Evolutionary conservation across 2,329 filamentous ascomycete species (phyloP).

Genomic region (Calonectria fujianensis): DNA sequence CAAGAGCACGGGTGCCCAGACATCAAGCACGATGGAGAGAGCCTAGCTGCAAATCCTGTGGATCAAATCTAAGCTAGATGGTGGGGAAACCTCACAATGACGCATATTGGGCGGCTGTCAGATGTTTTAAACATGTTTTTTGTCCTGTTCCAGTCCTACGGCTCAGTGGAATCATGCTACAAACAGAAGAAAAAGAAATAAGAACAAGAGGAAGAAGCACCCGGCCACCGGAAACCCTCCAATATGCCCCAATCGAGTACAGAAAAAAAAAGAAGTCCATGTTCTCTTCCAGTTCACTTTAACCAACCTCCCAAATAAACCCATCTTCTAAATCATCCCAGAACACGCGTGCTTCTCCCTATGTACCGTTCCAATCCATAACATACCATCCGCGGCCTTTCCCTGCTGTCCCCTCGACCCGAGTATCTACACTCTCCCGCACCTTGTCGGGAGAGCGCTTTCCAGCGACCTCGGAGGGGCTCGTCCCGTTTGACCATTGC

Average conservation of each 20-base stretch:
- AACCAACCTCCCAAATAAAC: conserved; percentile 40
- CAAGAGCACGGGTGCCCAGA: background rate
- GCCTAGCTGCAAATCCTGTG: background rate
- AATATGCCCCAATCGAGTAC: conserved; percentile 47
- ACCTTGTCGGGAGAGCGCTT: conserved; percentile 47
- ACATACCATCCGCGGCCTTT: conserved; percentile 41
- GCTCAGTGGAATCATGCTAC: conserved; percentile 55
- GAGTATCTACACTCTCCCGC: conserved; percentile 44
- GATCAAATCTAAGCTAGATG: background rate
- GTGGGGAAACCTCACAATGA: conserved; percentile 14
- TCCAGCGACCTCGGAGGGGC: conserved; percentile 48
- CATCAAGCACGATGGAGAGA: background rate
- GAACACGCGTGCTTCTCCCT: conserved; percentile 51
- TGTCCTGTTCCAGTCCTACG: conserved; percentile 52
- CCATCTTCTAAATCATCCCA: conserved; percentile 54
- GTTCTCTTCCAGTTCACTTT: conserved; percentile 31
- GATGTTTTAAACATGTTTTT: conserved; percentile 52
- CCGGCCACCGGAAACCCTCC: conserved; percentile 45
- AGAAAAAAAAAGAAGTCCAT: conserved; percentile 38
- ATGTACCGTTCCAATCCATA: conserved; percentile 50
- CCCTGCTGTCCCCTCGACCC: conserved; percentile 44
- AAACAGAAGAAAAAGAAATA: conserved; percentile 51
- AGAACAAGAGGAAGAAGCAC: conserved; percentile 47
- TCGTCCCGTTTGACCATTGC: conserved; percentile 47
- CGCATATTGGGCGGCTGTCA: background rate